Conservation (phyloP, 148 eudicot species). For the Vaccinium corymbosum region DNA sequence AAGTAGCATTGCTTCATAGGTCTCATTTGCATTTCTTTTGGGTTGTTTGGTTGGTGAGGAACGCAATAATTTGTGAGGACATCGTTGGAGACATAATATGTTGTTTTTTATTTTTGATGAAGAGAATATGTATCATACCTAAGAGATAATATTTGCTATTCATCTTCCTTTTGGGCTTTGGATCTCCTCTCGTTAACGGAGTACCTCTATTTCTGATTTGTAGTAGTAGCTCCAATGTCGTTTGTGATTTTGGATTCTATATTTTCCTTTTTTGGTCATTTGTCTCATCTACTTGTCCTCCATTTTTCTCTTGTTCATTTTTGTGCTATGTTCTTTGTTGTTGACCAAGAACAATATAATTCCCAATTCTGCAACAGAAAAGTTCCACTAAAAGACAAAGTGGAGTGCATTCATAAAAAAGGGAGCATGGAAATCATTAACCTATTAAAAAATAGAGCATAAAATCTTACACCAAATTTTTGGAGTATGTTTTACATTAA, state of each 20-base stretch:
- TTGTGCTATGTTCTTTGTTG: not conserved
- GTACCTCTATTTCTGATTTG: not conserved
- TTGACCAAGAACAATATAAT: not conserved
- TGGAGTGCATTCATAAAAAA: no score
- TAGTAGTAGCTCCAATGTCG: no score
- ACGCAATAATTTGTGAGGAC: no score
- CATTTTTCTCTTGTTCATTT: not conserved
- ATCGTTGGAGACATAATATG: not conserved
- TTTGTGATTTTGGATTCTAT: not conserved
- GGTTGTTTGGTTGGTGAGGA: no score
- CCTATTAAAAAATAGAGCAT: no score
- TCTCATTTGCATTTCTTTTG: no score
- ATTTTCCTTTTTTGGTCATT: not conserved
- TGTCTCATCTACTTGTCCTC: not conserved
- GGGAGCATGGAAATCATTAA: no score
- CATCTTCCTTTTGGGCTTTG: not conserved
- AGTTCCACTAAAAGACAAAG: no score
- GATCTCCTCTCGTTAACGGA: not conserved
- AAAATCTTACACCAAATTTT: no score
- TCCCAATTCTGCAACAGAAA: not conserved
- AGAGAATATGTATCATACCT: not conserved
- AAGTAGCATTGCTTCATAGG: no score
- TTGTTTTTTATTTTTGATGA: no score
- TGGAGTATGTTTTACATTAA: no score
- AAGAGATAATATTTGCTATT: not conserved